Conservation (phyloP, 169 alveolate genomes). For the Cyclospora cayetanensis region DNA sequence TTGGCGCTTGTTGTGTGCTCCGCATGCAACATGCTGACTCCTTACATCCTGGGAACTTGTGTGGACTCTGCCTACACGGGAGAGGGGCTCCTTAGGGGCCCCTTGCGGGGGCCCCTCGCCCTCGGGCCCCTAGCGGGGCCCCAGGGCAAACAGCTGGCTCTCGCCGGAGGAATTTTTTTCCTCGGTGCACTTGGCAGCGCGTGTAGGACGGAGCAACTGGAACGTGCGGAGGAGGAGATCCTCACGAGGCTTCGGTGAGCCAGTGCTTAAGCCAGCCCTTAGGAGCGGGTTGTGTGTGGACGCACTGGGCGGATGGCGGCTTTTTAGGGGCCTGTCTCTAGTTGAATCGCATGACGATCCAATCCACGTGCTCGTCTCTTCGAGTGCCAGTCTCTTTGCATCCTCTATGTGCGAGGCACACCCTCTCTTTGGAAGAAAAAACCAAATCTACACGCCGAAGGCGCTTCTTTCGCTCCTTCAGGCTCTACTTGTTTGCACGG, state of each 20-base stretch:
- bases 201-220: constrained; percentile 45
- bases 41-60: constrained; percentile 12
- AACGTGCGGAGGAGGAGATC: constrained; percentile 48
- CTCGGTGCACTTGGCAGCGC: constrained; percentile 48
- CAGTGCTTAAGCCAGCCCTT: too few relatives aligned
- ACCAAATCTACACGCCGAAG: too few relatives aligned
- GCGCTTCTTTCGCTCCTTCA: background rate
- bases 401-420: too few relatives aligned
- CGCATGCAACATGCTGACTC: constrained; percentile 56
- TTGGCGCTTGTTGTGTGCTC: constrained; percentile 23
- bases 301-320: too few relatives aligned
- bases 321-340: too few relatives aligned
- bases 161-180: background rate
- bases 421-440: too few relatives aligned
- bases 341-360: too few relatives aligned
- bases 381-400: too few relatives aligned
- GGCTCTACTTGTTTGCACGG: background rate
- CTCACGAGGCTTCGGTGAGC: constrained; percentile 5
- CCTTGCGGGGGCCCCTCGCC: background rate
- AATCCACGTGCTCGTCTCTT: too few relatives aligned
- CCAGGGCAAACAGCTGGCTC: constrained; percentile 20
- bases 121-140: constrained; percentile 5
- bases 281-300: too few relatives aligned
- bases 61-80: constrained; percentile 44
- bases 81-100: constrained; percentile 1